Conservation (phyloP, 306 rosid species). For the Pachyrhizus erosus region DNA sequence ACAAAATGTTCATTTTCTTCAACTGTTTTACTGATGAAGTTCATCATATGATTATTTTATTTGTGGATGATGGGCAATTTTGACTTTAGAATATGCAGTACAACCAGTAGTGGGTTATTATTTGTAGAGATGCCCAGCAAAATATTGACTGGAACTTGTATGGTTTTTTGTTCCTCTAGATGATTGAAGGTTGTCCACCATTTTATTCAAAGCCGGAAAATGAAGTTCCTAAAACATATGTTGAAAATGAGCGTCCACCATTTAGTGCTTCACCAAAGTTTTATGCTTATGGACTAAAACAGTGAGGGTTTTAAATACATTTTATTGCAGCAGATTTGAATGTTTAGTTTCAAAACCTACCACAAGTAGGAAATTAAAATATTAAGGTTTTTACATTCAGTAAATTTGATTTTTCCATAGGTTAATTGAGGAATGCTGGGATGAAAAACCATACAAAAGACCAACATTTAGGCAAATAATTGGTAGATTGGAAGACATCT, state of each 20-base stretch:
- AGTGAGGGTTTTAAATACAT: slow-evolving; percentile 46
- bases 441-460: slow-evolving; percentile 50
- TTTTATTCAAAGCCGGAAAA: slow-evolving; percentile 51
- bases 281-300: slow-evolving; percentile 58
- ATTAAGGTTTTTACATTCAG: background rate
- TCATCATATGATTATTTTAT: slow-evolving; percentile 9
- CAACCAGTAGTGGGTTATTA: slow-evolving; percentile 12
- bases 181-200: slow-evolving; percentile 66
- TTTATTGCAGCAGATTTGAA: slow-evolving; percentile 24
- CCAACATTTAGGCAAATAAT: slow-evolving; percentile 59
- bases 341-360: slow-evolving; percentile 35
- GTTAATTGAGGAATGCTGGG: slow-evolving; percentile 63
- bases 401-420: slow-evolving; percentile 38
- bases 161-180: slow-evolving; percentile 49
- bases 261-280: slow-evolving; percentile 50
- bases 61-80: background rate
- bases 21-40: background rate
- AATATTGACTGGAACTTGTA: slow-evolving; percentile 33
- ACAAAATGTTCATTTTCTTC: background rate
- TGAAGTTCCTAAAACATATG: slow-evolving; percentile 63
- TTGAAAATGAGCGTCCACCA: slow-evolving; percentile 56
- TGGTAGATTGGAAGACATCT: slow-evolving; percentile 49
- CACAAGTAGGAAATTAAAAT: background rate
- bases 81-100: slow-evolving; percentile 27
- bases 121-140: slow-evolving; percentile 25